phyloP scores from a whole-genome alignment of 2,329 filamentous ascomycete genomes.

The Fusarium paranaense region DNA sequence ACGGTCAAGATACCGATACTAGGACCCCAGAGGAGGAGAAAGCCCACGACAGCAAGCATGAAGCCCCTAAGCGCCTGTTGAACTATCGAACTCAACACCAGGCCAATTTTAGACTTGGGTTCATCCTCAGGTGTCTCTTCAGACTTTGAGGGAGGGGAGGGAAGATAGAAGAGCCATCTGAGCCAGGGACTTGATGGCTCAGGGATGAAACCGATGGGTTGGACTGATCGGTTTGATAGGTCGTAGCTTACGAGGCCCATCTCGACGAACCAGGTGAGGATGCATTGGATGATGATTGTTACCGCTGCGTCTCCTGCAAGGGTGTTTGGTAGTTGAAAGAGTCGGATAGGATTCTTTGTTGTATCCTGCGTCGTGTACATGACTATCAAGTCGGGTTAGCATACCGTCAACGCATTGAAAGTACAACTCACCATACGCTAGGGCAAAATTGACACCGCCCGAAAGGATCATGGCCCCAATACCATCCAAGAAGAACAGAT shows the following conservation, averaged over 20 bases:
- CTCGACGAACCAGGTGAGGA: slow-evolving; percentile 65
- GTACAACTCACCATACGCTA: slow-evolving; percentile 59
- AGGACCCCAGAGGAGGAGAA: slow-evolving; percentile 57
- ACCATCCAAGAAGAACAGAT: slow-evolving; percentile 61
- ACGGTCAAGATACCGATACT: slow-evolving; percentile 57
- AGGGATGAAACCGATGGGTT: slow-evolving; percentile 59
- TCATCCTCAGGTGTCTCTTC: slow-evolving; percentile 1
- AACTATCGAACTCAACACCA: slow-evolving; percentile 37
- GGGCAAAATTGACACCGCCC: slow-evolving; percentile 63
- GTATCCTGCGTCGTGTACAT: slow-evolving; percentile 59
- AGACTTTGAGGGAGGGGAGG: neutral
- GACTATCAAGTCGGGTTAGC: slow-evolving; percentile 47
- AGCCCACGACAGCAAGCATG: slow-evolving; percentile 49
- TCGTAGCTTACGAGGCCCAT: slow-evolving; percentile 60
- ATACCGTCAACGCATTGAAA: neutral
- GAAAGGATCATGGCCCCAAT: slow-evolving; percentile 60
- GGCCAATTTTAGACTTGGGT: neutral
- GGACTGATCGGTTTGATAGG: slow-evolving; percentile 57
- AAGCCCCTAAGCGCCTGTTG: slow-evolving; percentile 45
- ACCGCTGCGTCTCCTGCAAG: slow-evolving; percentile 61
- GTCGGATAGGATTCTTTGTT: slow-evolving; percentile 53
- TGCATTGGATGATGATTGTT: slow-evolving; percentile 63
- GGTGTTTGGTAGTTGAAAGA: slow-evolving; percentile 64
- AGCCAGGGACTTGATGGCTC: slow-evolving; percentile 49
- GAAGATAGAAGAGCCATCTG: slow-evolving; percentile 53